Evolutionary conservation across 140 eudicot genomes (phyloP), one percentile per base, ranked within the genome.

Genomic region (Bidens hawaiensis): DNA sequence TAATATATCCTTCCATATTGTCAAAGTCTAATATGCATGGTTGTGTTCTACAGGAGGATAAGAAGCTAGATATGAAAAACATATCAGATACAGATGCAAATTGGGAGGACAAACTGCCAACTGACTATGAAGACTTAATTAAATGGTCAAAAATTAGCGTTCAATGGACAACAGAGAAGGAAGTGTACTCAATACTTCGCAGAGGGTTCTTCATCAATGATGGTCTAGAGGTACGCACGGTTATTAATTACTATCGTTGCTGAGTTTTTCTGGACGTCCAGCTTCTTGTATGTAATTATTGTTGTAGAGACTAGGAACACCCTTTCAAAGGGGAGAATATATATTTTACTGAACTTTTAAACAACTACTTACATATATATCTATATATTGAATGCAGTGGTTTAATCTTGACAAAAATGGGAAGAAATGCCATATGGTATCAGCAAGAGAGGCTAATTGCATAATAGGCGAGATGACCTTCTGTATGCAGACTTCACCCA

Each of bases 401-500:
- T 51, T 71, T 42, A 49, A 8, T 36, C 24, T 71, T 18, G 56
- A 65, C 4, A 61, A 62, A 25, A 38, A 50, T 51, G 70, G 64
- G 17, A 71, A 61, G 55, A 62, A 50, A 60, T 61, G 76, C 27
- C 43, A 33, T 15, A 26, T 51, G 76, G 0, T 50, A 71, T 28
- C 70, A 17, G 19, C 70, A 50, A 61, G 36, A 61, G 12, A 8
- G 15, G 34, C 34, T 30, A 30, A n/a, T n/a, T n/a, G n/a, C n/a
- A n/a, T n/a, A n/a, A n/a, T n/a, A n/a, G n/a, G n/a, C n/a, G n/a
- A n/a, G n/a, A n/a, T n/a, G n/a, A n/a, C n/a, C n/a, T n/a, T n/a
- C n/a, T n/a, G n/a, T n/a, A n/a, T 2, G 1, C 1, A 7, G 34
- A 7, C 36, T 31, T 33, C 23, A 52, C 72, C 50, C 5, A 38